These are phyloP conservation scores for Penicillium coffeae DNA, from an alignment of 495 filamentous ascomycete species.

Conservation along the genomic window DNA sequence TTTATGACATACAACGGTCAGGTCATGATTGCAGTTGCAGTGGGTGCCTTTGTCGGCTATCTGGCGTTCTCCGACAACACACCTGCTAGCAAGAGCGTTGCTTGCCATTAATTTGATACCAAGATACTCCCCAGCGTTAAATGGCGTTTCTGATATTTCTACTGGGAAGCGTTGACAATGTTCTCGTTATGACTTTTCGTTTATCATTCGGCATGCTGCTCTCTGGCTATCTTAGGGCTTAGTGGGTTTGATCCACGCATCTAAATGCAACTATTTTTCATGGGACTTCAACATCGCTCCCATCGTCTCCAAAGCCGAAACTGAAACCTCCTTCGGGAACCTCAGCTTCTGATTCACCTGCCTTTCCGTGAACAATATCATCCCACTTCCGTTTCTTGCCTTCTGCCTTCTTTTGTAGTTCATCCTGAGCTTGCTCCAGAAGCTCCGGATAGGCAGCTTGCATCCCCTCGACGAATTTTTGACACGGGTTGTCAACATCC, in stretches of 20 bases:
- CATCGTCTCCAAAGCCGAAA: slow-evolving; percentile 75
- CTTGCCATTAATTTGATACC: slow-evolving; percentile 70
- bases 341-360: slow-evolving; percentile 39
- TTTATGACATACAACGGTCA: slow-evolving; percentile 99
- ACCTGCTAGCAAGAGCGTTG: slow-evolving; percentile 72
- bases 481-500: slow-evolving; percentile 69
- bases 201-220: background rate
- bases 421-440: slow-evolving; percentile 57
- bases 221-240: background rate
- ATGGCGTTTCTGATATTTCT: background rate
- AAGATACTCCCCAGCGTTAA: background rate
- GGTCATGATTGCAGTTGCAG: slow-evolving; percentile 88
- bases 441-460: slow-evolving; percentile 58
- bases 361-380: slow-evolving; percentile 53
- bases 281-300: slow-evolving; percentile 54
- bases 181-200: background rate
- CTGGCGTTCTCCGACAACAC: slow-evolving; percentile 70
- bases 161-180: background rate
- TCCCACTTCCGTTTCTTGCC: slow-evolving; percentile 86
- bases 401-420: slow-evolving; percentile 58
- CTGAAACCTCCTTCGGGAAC: slow-evolving; percentile 61
- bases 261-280: too few species aligned
- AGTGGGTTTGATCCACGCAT: too few species aligned
- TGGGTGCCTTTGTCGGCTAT: slow-evolving; percentile 88
- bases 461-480: slow-evolving; percentile 70